A percentile compares a stretch with the other conserved stretches of the same genome.
Evolutionary conservation across 129 eudicot species (phyloP).

Genomic region (Flaveria robusta): DNA sequence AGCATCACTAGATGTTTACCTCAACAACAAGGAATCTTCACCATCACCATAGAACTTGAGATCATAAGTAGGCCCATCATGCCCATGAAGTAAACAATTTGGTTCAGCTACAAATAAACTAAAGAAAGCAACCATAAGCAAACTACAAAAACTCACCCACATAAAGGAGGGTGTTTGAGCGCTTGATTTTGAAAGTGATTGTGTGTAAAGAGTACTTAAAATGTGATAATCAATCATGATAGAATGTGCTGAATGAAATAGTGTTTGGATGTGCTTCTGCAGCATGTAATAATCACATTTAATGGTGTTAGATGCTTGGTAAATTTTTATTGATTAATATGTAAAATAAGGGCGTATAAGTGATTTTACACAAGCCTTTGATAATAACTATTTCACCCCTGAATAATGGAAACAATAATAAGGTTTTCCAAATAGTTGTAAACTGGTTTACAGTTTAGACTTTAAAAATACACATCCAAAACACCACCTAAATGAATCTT

Average conservation of each 20-base stretch:
- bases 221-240: neutral
- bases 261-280: conserved; percentile 1
- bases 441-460: neutral
- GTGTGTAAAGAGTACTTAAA: neutral
- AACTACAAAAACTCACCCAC: neutral
- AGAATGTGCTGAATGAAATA: neutral
- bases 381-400: too few relatives aligned
- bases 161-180: neutral
- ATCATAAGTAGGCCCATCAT: conserved; percentile 94
- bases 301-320: neutral
- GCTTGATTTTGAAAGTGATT: neutral
- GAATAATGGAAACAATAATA: too few relatives aligned
- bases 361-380: too few relatives aligned
- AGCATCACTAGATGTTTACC: conserved; percentile 43
- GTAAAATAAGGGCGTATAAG: neutral
- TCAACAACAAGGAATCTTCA: conserved; percentile 71
- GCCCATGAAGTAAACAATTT: conserved; percentile 59
- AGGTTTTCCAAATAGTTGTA: too few relatives aligned
- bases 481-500: neutral
- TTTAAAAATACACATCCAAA: conserved; percentile 7
- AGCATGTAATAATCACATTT: neutral
- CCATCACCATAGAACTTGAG: conserved; percentile 71
- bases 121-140: conserved; percentile 16
- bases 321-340: neutral
- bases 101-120: conserved; percentile 74